These are phyloP conservation scores for Candida xyloterini DNA, from an alignment of 805 yeast genomes.

Conservation along the genomic window DNA sequence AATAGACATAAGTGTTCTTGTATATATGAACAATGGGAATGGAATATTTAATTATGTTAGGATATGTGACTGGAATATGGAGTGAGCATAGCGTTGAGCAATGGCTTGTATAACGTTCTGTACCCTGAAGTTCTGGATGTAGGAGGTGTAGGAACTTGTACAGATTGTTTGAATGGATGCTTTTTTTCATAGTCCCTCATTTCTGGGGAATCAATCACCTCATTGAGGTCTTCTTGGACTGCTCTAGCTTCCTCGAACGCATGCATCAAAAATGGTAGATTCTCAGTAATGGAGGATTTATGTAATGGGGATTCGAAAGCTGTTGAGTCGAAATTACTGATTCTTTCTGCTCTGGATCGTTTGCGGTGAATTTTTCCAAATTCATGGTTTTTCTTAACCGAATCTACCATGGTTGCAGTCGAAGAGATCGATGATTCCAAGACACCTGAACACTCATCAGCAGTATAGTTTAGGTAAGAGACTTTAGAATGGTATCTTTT, in stretches of 20 bases:
- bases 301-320: slow-evolving; percentile 34
- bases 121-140: neutral
- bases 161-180: neutral
- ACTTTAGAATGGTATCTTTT: slow-evolving; percentile 23
- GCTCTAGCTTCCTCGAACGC: slow-evolving; percentile 65
- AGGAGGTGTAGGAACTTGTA: neutral
- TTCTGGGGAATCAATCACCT: slow-evolving; percentile 9
- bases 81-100: slow-evolving; percentile 2
- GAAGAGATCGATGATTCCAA: neutral
- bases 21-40: slow-evolving; percentile 2
- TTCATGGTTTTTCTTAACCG: neutral
- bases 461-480: slow-evolving; percentile 8
- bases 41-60: neutral
- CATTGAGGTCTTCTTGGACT: slow-evolving; percentile 49
- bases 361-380: neutral
- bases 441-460: slow-evolving; percentile 10
- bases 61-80: slow-evolving; percentile 3
- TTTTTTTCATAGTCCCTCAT: slow-evolving; percentile 5
- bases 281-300: slow-evolving; percentile 56
- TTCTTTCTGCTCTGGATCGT: slow-evolving; percentile 2
- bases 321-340: neutral
- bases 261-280: slow-evolving; percentile 60
- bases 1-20: slow-evolving; percentile 1
- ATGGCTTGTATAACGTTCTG: slow-evolving; percentile 7
- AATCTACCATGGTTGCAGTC: neutral